phyloP scores from a whole-genome alignment of 2,329 filamentous ascomycete genomes.

The Thielaviopsis musarum region DNA sequence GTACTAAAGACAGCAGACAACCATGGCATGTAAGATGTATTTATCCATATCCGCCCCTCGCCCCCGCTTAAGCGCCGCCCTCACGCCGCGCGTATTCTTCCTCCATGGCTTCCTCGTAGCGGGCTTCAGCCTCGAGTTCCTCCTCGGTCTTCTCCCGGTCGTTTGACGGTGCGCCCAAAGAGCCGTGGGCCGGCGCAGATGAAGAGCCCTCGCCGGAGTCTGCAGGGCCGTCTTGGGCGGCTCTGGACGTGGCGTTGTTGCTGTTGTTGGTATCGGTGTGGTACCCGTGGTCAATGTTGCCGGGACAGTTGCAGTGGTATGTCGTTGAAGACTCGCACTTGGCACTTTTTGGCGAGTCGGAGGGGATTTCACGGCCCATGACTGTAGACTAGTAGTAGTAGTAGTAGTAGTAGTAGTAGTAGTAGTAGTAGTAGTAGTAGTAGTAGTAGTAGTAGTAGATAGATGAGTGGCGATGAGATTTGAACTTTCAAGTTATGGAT shows the following conservation, averaged over 20 bases:
- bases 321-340: too few species aligned
- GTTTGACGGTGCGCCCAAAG: neutral
- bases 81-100: constrained; percentile 39
- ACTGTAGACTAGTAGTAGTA: constrained; percentile 7
- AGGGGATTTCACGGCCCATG: constrained; percentile 6
- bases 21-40: neutral
- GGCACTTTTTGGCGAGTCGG: too few species aligned
- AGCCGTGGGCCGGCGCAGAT: too few species aligned
- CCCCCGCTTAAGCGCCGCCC: constrained; percentile 27
- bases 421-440: constrained; percentile 10
- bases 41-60: neutral
- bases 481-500: neutral
- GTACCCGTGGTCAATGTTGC: too few species aligned
- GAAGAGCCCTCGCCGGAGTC: too few species aligned
- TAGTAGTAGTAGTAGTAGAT: constrained; percentile 9
- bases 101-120: constrained; percentile 36
- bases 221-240: too few species aligned
- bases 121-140: constrained; percentile 31
- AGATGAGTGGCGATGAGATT: too few species aligned
- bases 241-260: too few species aligned
- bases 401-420: constrained; percentile 10
- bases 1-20: neutral
- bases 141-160: constrained; percentile 26
- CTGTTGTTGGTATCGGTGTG: too few species aligned
- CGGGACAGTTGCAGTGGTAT: too few species aligned